Evolutionary conservation across 805 yeast genomes (phyloP).

Genomic region (Ogataea thermomethanolica): DNA sequence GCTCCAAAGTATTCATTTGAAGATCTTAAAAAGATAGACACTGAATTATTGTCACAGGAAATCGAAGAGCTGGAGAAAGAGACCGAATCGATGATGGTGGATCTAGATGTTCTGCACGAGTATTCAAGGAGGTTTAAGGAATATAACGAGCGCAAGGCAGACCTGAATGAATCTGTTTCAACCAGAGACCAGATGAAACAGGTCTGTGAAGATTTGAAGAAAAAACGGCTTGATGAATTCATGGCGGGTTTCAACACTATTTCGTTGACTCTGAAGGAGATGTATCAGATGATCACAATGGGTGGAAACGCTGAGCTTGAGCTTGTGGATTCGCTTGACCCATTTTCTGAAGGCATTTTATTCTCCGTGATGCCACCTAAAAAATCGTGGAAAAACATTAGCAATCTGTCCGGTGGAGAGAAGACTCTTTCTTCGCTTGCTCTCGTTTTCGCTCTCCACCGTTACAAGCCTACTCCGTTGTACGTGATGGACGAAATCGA

Average conservation of each 20-base stretch:
- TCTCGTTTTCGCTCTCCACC: conserved; percentile 91
- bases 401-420: conserved; percentile 96
- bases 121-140: conserved; percentile 68
- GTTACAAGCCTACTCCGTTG: conserved; percentile 93
- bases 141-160: conserved; percentile 57
- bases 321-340: conserved; percentile 91
- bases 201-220: conserved; percentile 64
- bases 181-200: conserved; percentile 62
- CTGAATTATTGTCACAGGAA: conserved; percentile 46
- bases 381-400: conserved; percentile 94
- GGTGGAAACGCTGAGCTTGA: conserved; percentile 99
- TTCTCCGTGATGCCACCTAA: conserved; percentile 99
- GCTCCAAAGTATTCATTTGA: conserved; percentile 37
- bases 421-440: conserved; percentile 94
- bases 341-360: conserved; percentile 95
- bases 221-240: conserved; percentile 78
- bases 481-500: conserved; percentile 99
- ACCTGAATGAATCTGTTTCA: conserved; percentile 63
- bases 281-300: conserved; percentile 98
- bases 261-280: conserved; percentile 84
- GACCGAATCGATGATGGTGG: conserved; percentile 56
- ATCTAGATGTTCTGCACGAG: conserved; percentile 72
- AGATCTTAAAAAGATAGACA: conserved; percentile 47
- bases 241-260: conserved; percentile 89
- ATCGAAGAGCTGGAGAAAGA: conserved; percentile 53